Evolutionary conservation across 495 filamentous ascomycete genomes (phyloP).

Genomic region (Podospora didyma): DNA sequence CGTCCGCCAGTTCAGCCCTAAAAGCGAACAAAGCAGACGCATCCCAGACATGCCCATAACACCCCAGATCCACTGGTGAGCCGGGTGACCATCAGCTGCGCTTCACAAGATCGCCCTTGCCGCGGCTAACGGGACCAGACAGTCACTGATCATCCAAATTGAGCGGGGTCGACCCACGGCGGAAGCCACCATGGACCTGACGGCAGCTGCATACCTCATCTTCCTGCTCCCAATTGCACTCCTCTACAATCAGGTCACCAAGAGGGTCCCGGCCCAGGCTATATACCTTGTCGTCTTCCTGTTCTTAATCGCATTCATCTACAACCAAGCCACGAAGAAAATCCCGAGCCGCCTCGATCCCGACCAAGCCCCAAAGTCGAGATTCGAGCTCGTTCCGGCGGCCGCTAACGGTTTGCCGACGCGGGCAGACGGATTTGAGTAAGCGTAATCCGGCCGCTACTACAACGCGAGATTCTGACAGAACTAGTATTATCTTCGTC

Average conservation of each 20-base stretch:
- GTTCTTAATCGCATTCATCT: neutral
- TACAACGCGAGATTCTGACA: neutral
- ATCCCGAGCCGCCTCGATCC: neutral
- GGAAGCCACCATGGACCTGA: neutral
- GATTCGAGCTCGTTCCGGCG: neutral
- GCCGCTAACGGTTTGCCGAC: neutral
- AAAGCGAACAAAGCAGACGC: neutral
- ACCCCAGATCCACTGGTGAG: neutral
- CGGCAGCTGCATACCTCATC: neutral
- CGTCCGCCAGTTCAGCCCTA: neutral
- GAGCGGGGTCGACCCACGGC: neutral
- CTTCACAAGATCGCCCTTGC: neutral
- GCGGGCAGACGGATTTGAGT: conserved; percentile 3
- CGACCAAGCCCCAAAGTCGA: neutral
- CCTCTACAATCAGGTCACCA: neutral
- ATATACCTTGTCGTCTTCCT: neutral
- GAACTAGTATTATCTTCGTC: conserved; percentile 13
- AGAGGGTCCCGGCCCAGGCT: neutral
- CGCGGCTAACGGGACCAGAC: neutral
- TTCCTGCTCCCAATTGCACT: neutral
- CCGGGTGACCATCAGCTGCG: neutral
- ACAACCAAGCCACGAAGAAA: neutral
- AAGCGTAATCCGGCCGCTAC: neutral
- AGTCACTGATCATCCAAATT: neutral
- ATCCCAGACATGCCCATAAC: neutral